Evolutionary conservation across 1,284 basidiomycete species (phyloP), one percentile per base, ranked within the genome.

Genomic region (Schizopora paradoxa): DNA sequence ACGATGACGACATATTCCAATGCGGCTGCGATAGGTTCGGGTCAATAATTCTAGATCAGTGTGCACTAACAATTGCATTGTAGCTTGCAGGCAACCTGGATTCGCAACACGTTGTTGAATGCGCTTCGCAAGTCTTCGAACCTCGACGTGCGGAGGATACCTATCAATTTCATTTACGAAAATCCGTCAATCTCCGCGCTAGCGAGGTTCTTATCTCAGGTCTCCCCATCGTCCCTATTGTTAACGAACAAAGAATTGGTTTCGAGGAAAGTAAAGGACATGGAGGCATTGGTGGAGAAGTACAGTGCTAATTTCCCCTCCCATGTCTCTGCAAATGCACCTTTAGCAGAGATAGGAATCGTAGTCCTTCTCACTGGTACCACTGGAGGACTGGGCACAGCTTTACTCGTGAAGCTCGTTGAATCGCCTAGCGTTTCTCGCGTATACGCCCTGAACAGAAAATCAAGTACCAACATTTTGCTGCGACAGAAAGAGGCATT

Each of bases 1-100:
- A 54, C 32, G 46, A 52, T 10, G 53, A 45, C 23, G 56, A 57
- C 37, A n/a, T 57, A 4, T 57, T 56, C 33, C 25, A 34, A 11
- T 34, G 22, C 23, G 54, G 53, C 5, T 53, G 49, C 23, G 52
- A 55, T 40, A 55, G 54, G 54, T 53, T 11, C 2, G 46, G n/a
- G n/a, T n/a, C n/a, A n/a, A 11, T 32, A 13, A n/a, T 33, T 5
- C 4, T 21, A 23, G 11, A 13, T 6, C 2, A 37, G 2, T 18
- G 27, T 21, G 33, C 8, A 13, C n/a, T 4, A 26, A 11, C 13
- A 14, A 11, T 28, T 6, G 14, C 16, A 26, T 14, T 37, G 13
- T 33, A 68, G 68, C 54, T 51, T 72, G 8, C 64, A 67, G 51
- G 62, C 68, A 4, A 68, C 65, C 0, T 68, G 62, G 56, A 68